A percentile compares a stretch with the other conserved stretches of the same genome.
These are phyloP conservation scores for Claviceps fusiformis DNA, from an alignment of 2,329 filamentous ascomycete species.

Conservation along the genomic window DNA sequence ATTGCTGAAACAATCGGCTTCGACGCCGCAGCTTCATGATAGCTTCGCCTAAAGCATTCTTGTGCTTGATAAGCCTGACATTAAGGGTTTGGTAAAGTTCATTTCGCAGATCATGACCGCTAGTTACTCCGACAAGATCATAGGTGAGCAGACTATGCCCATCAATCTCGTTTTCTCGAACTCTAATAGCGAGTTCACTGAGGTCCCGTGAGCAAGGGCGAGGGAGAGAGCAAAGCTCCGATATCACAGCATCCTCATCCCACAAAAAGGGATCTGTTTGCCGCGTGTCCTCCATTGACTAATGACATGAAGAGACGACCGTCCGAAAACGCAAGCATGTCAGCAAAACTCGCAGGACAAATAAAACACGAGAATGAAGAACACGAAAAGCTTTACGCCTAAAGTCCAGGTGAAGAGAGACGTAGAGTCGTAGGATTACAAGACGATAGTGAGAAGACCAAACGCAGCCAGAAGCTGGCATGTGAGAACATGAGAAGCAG, in stretches of 20 bases:
- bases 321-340: background rate
- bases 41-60: slow-evolving; percentile 41
- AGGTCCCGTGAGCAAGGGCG: slow-evolving; percentile 38
- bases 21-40: slow-evolving; percentile 40
- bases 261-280: slow-evolving; percentile 59
- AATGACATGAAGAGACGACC: background rate
- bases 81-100: slow-evolving; percentile 40
- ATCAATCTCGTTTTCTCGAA: slow-evolving; percentile 51
- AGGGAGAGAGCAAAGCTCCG: slow-evolving; percentile 45
- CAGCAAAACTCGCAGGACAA: background rate
- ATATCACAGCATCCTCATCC: slow-evolving; percentile 53
- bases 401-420: background rate
- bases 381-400: background rate
- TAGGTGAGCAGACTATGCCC: slow-evolving; percentile 50
- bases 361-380: background rate
- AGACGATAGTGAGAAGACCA: background rate
- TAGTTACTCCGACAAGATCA: slow-evolving; percentile 30
- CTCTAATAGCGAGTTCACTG: slow-evolving; percentile 32
- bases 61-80: slow-evolving; percentile 43
- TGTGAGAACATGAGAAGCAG: background rate
- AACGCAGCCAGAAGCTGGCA: background rate
- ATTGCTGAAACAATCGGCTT: slow-evolving; percentile 34
- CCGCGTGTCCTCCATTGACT: slow-evolving; percentile 14
- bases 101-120: slow-evolving; percentile 18
- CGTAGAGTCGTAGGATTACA: background rate